These are phyloP conservation scores for Talaromyces rugulosus DNA, from an alignment of 2,329 filamentous ascomycete genomes.

Conservation along the genomic window DNA sequence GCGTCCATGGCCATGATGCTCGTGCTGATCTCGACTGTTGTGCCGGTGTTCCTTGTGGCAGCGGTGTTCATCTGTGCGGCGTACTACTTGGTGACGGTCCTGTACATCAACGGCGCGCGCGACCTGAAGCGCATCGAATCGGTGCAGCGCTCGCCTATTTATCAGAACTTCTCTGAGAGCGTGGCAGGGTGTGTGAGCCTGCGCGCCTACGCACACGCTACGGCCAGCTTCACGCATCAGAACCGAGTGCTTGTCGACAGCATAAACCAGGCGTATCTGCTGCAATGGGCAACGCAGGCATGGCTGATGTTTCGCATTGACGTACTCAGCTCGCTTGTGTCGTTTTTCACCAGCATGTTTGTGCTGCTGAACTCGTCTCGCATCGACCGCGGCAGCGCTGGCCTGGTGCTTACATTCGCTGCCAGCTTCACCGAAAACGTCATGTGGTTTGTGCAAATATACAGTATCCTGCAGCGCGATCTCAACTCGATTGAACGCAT, in stretches of 20 bases:
- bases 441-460: constrained; percentile 6
- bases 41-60: constrained; percentile 1
- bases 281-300: neutral
- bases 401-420: constrained; percentile 1
- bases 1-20: neutral
- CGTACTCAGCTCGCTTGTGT: neutral
- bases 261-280: neutral
- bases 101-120: constrained; percentile 3
- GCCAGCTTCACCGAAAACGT: constrained; percentile 2
- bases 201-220: neutral
- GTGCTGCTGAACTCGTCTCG: neutral
- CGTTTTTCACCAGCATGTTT: neutral
- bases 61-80: neutral
- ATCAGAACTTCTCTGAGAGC: constrained; percentile 3
- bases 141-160: neutral
- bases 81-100: neutral
- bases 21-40: neutral
- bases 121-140: constrained; percentile 5
- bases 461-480: neutral
- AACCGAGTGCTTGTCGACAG: neutral
- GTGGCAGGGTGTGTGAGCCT: neutral
- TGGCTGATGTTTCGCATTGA: constrained; percentile 3
- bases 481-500: constrained; percentile 5
- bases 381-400: neutral
- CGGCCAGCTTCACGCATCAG: neutral